These are phyloP conservation scores for Heritiera littoralis DNA, from an alignment of 345 rosid genomes.

Conservation along the genomic window DNA sequence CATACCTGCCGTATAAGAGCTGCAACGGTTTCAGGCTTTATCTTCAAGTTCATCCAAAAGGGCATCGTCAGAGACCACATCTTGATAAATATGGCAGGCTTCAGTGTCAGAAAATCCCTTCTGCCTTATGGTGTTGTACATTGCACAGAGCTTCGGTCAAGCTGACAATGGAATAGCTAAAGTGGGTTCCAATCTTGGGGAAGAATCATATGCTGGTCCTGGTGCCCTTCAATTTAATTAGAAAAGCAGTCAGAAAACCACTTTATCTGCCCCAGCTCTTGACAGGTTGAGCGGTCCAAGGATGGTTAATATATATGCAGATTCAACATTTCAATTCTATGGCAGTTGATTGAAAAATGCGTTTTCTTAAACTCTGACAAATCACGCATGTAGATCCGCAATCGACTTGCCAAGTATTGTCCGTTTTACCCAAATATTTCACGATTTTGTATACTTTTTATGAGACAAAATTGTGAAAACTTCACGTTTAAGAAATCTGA, in stretches of 20 bases:
- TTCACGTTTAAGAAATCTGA: not conserved
- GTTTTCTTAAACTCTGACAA: not conserved
- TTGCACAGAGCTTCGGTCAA: not conserved
- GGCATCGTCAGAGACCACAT: slow-evolving; percentile 6
- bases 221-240: not conserved
- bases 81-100: slow-evolving; percentile 5
- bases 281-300: not conserved
- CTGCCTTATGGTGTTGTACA: not conserved
- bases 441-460: no score
- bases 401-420: no score
- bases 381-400: no score
- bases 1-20: not conserved
- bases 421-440: no score
- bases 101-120: not conserved
- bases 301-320: not conserved
- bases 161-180: slow-evolving; percentile 3
- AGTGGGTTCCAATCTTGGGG: not conserved
- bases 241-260: slow-evolving; percentile 14
- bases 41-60: slow-evolving; percentile 10
- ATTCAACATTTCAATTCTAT: not conserved
- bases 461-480: no score
- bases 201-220: not conserved
- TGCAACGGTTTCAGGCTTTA: not conserved
- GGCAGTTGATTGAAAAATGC: not conserved
- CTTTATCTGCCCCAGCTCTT: not conserved